phyloP scores from a whole-genome alignment of 2,329 filamentous ascomycete species.

The Arthrobotrys musiformis region DNA sequence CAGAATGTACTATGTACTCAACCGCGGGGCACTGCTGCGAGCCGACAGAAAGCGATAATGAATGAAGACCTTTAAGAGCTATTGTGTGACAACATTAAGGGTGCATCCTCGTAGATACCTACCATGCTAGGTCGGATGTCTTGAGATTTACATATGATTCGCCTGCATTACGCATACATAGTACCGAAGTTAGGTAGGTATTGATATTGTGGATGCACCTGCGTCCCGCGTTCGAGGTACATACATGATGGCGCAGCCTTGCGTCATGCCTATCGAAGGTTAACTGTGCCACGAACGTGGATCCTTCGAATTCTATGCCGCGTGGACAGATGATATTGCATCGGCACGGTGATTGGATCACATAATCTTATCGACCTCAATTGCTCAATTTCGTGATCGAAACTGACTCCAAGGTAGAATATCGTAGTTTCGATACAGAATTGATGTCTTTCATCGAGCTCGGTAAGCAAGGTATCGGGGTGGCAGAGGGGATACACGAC shows the following conservation, averaged over 20 bases:
- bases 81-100: background rate
- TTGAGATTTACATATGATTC: too few species aligned
- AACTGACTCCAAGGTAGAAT: background rate
- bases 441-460: background rate
- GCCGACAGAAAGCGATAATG: slow-evolving; percentile 10
- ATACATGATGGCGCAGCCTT: slow-evolving; percentile 25
- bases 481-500: too few species aligned
- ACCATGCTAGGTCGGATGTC: too few species aligned
- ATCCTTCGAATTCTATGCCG: background rate
- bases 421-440: background rate
- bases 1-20: background rate
- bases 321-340: background rate
- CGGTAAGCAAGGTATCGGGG: too few species aligned
- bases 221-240: slow-evolving; percentile 12
- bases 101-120: too few species aligned
- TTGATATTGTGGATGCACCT: too few species aligned
- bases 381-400: background rate
- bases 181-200: too few species aligned
- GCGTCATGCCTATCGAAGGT: slow-evolving; percentile 33
- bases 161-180: too few species aligned
- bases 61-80: background rate
- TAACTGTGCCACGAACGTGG: slow-evolving; percentile 27
- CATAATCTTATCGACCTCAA: background rate
- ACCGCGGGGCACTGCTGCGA: background rate
- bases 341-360: background rate